phyloP scores from a whole-genome alignment of 257 asterid species.

The Gentiana dahurica region DNA sequence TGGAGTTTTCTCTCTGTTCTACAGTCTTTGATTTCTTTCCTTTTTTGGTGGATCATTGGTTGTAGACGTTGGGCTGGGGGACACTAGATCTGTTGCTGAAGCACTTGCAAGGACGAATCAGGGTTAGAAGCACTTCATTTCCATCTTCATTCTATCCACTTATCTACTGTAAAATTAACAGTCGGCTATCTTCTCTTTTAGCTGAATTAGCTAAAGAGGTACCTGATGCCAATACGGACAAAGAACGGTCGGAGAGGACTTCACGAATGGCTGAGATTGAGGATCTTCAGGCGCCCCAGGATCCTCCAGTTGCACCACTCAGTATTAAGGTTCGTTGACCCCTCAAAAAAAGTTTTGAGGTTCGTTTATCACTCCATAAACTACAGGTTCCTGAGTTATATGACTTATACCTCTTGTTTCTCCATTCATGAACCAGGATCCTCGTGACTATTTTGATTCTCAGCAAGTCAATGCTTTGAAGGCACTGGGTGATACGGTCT shows the following conservation, averaged over 20 bases:
- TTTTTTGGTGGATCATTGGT: slow-evolving; percentile 12
- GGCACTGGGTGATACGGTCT: slow-evolving; percentile 54
- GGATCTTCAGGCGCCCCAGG: slow-evolving; percentile 91
- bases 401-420: slow-evolving; percentile 15
- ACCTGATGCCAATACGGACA: slow-evolving; percentile 41
- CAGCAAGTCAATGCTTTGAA: slow-evolving; percentile 81
- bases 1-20: slow-evolving; percentile 14
- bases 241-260: slow-evolving; percentile 44
- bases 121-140: slow-evolving; percentile 34
- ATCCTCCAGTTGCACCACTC: slow-evolving; percentile 83
- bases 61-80: slow-evolving; percentile 68
- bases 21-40: background rate
- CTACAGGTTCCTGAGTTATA: slow-evolving; percentile 7
- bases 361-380: slow-evolving; percentile 16
- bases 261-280: slow-evolving; percentile 75
- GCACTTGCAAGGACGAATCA: slow-evolving; percentile 70
- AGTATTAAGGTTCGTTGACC: slow-evolving; percentile 64
- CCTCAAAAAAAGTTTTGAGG: slow-evolving; percentile 49
- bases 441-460: slow-evolving; percentile 92
- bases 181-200: slow-evolving; percentile 21
- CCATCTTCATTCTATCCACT: background rate
- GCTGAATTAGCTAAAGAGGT: slow-evolving; percentile 59
- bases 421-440: slow-evolving; percentile 56
- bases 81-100: slow-evolving; percentile 87
- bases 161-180: background rate